Evolutionary conservation across 106 monocot species (phyloP), one percentile per base, ranked within the genome.

Genomic region (Dioscorea dumetorum): DNA sequence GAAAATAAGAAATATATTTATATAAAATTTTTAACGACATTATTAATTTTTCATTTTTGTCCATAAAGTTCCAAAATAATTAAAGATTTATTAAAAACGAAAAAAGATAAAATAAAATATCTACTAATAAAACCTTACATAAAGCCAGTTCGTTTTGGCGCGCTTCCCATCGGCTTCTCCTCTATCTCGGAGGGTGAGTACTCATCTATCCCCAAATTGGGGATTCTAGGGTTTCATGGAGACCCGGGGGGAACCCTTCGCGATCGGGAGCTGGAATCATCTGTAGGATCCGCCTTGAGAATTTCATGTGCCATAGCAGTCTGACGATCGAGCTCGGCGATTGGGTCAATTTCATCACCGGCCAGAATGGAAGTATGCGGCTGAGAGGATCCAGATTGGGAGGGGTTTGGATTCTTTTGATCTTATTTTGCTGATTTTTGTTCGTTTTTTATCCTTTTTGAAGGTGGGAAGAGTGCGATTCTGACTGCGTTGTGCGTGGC

Each of bases 381-480:
- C 20, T 58, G 4, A 18, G 51, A 48, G 24, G 54, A 61, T 68
- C 61, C 24, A 57, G 17, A 6, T 12, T 28, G 15, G n/a, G 14
- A 19, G 17, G 20, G 49, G 3, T 51, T 18, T 50, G 9, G 24
- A 0, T 6, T 71, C 12, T 31, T n/a, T 6, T 17, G 22, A 6
- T 41, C 49, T 31, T 19, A 33, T 52, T 72, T 24, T 5, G 11
- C 16, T 20, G 48, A 56, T 12, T 64, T 52, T 22, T 57, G 11
- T 49, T 23, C 1, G 50, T 48, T 4, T 2, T 60, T 60, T 3
- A 60, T 56, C 34, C 34, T 56, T 50, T 33, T 51, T 23, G 5
- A 41, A 97, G 95, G 95, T 68, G 95, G 95, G 48, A 97, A 97
- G 73, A 97, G 95, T 56, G 95, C 95, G 35, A 89, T 97, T 9